Percentiles rank a stretch among this genome's conserved stretches.
Conservation (phyloP, 768 basidiomycete species). For the Tylopilus sp. region DNA sequence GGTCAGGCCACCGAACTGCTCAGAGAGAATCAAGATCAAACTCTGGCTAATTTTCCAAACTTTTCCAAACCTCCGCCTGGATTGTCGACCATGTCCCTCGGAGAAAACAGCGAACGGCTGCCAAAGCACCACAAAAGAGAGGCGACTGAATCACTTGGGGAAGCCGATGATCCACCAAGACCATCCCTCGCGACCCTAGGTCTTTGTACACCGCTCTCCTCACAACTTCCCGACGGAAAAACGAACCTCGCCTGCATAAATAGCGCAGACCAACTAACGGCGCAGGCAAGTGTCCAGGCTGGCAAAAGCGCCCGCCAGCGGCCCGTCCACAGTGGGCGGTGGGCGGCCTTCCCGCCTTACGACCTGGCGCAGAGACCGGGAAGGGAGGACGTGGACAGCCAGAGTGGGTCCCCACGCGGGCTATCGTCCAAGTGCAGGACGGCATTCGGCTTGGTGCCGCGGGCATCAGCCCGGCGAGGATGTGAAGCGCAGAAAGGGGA, state of each 20-base stretch:
- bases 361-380: background rate
- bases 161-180: background rate
- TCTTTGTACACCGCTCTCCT: slow-evolving; percentile 3
- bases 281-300: slow-evolving; percentile 4
- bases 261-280: background rate
- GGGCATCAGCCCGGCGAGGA: background rate
- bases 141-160: background rate
- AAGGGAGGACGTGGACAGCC: background rate
- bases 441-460: background rate
- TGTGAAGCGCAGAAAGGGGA: background rate
- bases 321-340: background rate
- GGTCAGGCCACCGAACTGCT: background rate
- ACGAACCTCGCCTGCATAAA: background rate
- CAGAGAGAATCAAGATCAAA: background rate
- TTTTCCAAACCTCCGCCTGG: background rate
- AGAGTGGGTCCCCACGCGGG: background rate
- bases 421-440: background rate
- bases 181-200: background rate
- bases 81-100: background rate
- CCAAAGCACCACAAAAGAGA: background rate
- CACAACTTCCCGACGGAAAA: too few relatives aligned
- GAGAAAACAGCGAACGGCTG: background rate
- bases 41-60: background rate
- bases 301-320: background rate
- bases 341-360: background rate